Evolutionary conservation across 2,329 filamentous ascomycete genomes (phyloP).

Genomic region (Aspergillus pseudonomiae): DNA sequence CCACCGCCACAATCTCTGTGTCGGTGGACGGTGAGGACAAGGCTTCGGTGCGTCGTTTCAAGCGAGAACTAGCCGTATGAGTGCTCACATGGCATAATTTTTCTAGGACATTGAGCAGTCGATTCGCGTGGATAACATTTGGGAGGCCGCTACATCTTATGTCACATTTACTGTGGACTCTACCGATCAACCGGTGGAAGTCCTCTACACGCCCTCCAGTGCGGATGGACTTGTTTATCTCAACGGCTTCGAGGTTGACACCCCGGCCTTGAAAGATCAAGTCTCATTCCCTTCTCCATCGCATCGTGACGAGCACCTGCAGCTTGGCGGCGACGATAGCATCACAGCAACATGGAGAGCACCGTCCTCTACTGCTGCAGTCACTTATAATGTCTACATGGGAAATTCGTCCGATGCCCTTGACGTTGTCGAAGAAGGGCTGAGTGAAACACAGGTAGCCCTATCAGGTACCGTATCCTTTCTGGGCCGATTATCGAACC

Average conservation of each 20-base stretch:
- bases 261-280: conserved; percentile 8
- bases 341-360: conserved; percentile 8
- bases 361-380: background rate
- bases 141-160: conserved; percentile 13
- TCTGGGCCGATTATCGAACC: background rate
- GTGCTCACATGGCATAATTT: background rate
- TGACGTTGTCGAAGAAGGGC: background rate
- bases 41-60: background rate
- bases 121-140: conserved; percentile 11
- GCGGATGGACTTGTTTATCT: conserved; percentile 8
- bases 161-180: conserved; percentile 10
- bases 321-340: background rate
- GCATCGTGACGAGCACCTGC: conserved; percentile 8
- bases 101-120: conserved; percentile 5
- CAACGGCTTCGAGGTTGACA: conserved; percentile 16
- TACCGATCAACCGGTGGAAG: background rate
- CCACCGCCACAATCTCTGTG: background rate
- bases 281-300: conserved; percentile 12
- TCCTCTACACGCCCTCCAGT: conserved; percentile 8
- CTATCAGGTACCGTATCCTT: background rate
- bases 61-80: background rate
- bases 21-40: conserved; percentile 6
- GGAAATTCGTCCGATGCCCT: background rate
- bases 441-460: background rate
- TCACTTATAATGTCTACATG: conserved; percentile 12